Conservation (phyloP, 495 filamentous ascomycete species). For the Aspergillus biplanus region DNA sequence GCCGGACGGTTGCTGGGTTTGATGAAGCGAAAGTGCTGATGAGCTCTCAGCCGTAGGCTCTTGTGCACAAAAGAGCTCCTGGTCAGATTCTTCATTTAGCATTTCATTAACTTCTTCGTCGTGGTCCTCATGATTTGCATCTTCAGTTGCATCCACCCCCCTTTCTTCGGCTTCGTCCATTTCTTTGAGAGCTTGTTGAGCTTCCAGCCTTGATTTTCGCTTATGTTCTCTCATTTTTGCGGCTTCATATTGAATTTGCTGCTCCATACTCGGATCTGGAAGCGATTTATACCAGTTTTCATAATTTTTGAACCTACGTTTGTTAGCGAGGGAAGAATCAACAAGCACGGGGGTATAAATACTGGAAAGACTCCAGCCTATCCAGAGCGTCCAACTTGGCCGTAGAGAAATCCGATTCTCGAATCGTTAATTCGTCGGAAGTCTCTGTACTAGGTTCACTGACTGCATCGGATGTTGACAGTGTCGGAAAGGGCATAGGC, state of each 20-base stretch:
- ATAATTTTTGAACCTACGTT: conserved; percentile 13
- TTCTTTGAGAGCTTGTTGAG: not conserved
- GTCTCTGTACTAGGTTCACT: too few relatives aligned
- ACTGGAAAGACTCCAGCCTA: not conserved
- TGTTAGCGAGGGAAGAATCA: not conserved
- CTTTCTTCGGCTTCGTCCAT: not conserved
- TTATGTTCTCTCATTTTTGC: conserved; percentile 16
- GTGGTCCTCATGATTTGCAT: not conserved
- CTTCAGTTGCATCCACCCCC: not conserved
- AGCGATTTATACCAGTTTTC: conserved; percentile 16
- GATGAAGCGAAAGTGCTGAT: not conserved
- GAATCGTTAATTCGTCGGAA: too few relatives aligned
- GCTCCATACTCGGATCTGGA: conserved; percentile 2
- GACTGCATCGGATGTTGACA: too few relatives aligned
- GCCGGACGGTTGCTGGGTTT: not conserved
- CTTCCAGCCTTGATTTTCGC: not conserved
- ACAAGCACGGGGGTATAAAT: not conserved
- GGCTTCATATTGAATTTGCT: conserved; percentile 9
- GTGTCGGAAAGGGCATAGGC: too few relatives aligned
- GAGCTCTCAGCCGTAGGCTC: not conserved
- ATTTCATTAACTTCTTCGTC: not conserved
- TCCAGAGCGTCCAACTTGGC: not conserved
- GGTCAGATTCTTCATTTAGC: conserved; percentile 1
- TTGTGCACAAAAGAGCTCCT: conserved; percentile 4
- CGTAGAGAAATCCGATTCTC: too few relatives aligned